Evolutionary conservation across 225 moss, liverwort and hornwort species (phyloP).

Genomic region (Pseudisothecium myosuroides): DNA sequence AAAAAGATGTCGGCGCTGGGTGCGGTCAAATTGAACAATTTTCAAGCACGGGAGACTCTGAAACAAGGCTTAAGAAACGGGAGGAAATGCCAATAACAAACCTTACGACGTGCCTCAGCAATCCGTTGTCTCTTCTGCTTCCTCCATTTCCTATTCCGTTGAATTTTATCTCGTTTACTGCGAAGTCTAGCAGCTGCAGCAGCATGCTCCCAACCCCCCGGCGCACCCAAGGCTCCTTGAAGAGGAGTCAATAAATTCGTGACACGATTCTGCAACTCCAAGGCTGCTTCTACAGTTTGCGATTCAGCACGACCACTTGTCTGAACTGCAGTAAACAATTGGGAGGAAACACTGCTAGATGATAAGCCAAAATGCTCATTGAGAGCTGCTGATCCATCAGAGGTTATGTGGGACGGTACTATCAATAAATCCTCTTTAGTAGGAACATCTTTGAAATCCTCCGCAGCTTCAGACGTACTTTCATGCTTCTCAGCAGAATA

Average conservation of each 20-base stretch:
- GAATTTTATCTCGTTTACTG: constrained; percentile 49
- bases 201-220: constrained; percentile 41
- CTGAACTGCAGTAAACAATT: constrained; percentile 11
- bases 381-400: neutral
- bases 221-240: constrained; percentile 53
- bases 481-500: neutral
- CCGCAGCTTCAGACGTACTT: neutral
- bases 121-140: constrained; percentile 59
- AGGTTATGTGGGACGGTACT: neutral
- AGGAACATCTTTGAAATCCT: neutral
- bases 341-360: neutral
- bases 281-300: constrained; percentile 47
- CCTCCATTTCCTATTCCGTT: constrained; percentile 87
- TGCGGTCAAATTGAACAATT: neutral
- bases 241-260: constrained; percentile 54
- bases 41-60: neutral
- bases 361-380: neutral
- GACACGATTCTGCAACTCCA: constrained; percentile 42
- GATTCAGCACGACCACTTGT: constrained; percentile 11
- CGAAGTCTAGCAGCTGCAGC: constrained; percentile 48
- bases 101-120: constrained; percentile 64
- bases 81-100: neutral
- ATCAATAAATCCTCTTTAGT: neutral
- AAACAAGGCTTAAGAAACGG: neutral
- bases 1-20: neutral